A percentile compares a stretch with the other conserved stretches of the same genome.
phyloP scores from a whole-genome alignment of 495 filamentous ascomycete species.

The Cladorrhinum samala region DNA sequence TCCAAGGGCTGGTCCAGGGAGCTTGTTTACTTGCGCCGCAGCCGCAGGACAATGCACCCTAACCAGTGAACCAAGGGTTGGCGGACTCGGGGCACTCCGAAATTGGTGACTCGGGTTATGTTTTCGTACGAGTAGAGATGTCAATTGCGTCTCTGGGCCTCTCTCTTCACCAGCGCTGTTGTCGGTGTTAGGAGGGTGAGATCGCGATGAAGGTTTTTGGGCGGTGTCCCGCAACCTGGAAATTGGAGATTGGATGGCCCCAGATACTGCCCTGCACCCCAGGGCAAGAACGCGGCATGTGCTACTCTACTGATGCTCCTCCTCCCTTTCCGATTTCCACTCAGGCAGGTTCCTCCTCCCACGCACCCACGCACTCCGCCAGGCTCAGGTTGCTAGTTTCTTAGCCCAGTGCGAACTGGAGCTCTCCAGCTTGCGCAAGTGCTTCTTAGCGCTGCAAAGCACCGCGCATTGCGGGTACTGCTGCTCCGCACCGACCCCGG shows the following conservation, averaged over 20 bases:
- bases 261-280: neutral
- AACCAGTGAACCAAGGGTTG: neutral
- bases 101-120: conserved; percentile 6
- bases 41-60: conserved; percentile 20
- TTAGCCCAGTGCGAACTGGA: conserved; percentile 9
- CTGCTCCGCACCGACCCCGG: neutral
- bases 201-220: neutral
- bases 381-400: neutral
- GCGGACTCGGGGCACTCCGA: conserved; percentile 8
- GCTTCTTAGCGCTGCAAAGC: conserved; percentile 2
- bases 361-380: neutral
- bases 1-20: too few relatives aligned
- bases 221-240: neutral
- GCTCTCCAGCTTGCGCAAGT: conserved; percentile 1
- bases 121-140: too few relatives aligned
- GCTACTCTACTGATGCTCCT: neutral
- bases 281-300: neutral
- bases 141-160: too few relatives aligned
- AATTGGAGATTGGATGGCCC: neutral
- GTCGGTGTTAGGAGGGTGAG: conserved; percentile 3
- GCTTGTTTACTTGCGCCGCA: conserved; percentile 24
- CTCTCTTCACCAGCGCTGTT: too few relatives aligned
- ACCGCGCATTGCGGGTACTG: conserved; percentile 3
- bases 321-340: too few relatives aligned
- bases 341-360: too few relatives aligned